Conservation (phyloP, 495 filamentous ascomycete species). For the Xeromyces bisporus region DNA sequence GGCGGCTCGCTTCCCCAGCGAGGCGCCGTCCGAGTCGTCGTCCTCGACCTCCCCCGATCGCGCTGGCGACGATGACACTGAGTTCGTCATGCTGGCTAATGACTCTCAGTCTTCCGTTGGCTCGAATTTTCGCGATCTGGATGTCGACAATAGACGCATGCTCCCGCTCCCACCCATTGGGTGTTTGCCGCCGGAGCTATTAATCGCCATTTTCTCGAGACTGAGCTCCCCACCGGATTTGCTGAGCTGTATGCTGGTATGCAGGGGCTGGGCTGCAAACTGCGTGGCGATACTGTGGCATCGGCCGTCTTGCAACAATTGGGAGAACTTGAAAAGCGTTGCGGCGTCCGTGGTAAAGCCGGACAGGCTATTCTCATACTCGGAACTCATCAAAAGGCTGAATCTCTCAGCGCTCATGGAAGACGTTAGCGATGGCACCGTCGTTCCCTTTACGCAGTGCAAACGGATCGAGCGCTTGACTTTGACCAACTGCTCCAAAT, state of each 20-base stretch:
- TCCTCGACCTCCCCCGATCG: slow-evolving; percentile 74
- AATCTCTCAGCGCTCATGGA: slow-evolving; percentile 68
- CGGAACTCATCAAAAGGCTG: slow-evolving; percentile 71
- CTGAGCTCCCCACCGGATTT: slow-evolving; percentile 59
- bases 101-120: slow-evolving; percentile 85
- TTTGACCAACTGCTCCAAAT: slow-evolving; percentile 68
- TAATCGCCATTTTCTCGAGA: slow-evolving; percentile 83
- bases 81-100: slow-evolving; percentile 76
- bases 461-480: slow-evolving; percentile 88
- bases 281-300: slow-evolving; percentile 92
- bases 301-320: slow-evolving; percentile 73
- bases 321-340: slow-evolving; percentile 60
- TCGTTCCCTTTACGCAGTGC: slow-evolving; percentile 65
- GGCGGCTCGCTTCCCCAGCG: slow-evolving; percentile 26
- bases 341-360: slow-evolving; percentile 52
- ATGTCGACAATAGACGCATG: slow-evolving; percentile 37
- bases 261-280: slow-evolving; percentile 81
- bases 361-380: slow-evolving; percentile 66
- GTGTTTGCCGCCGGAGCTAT: slow-evolving; percentile 77
- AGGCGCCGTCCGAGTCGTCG: slow-evolving; percentile 42
- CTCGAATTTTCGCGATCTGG: slow-evolving; percentile 55
- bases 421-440: slow-evolving; percentile 75
- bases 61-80: slow-evolving; percentile 74
- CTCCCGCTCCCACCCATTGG: slow-evolving; percentile 52
- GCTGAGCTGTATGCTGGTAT: slow-evolving; percentile 78